Evolutionary conservation across 2,329 filamentous ascomycete species (phyloP).

Genomic region (Stemphylium lycopersici): DNA sequence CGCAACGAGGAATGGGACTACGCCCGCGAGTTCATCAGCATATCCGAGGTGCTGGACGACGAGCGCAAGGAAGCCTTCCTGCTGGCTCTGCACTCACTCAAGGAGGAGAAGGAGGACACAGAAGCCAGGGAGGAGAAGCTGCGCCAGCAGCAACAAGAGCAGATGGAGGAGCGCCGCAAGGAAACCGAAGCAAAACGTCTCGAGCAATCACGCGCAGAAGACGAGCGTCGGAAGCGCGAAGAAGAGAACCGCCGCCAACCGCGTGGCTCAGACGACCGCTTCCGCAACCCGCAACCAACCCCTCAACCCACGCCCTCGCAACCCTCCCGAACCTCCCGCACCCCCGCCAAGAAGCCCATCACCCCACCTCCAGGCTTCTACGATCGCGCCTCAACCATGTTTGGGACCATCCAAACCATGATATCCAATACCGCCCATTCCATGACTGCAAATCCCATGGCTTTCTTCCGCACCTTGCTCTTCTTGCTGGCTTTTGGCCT

Average conservation of each 20-base stretch:
- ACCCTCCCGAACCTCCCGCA: conserved; percentile 33
- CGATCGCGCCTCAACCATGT: conserved; percentile 53
- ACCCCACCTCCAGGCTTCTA: conserved; percentile 47
- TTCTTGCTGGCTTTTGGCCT: conserved; percentile 81
- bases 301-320: conserved; percentile 34
- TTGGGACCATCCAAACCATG: conserved; percentile 56
- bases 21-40: conserved; percentile 84
- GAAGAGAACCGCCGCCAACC: conserved; percentile 46
- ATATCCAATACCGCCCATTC: conserved; percentile 58
- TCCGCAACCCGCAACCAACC: conserved; percentile 31
- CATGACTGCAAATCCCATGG: conserved; percentile 62
- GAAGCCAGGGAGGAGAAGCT: conserved; percentile 68
- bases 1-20: conserved; percentile 97
- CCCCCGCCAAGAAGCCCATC: conserved; percentile 40
- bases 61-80: conserved; percentile 89
- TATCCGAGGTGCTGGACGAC: conserved; percentile 87
- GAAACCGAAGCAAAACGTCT: conserved; percentile 46
- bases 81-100: conserved; percentile 80
- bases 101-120: conserved; percentile 81
- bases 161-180: conserved; percentile 58
- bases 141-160: conserved; percentile 65
- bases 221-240: conserved; percentile 49
- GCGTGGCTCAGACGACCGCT: conserved; percentile 40
- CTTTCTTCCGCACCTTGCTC: conserved; percentile 68
- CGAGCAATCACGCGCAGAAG: conserved; percentile 52